A percentile compares a stretch with the other conserved stretches of the same genome.
Conservation (phyloP, 169 alveolate genomes). For the Ophryocystis elektroscirrha region DNA sequence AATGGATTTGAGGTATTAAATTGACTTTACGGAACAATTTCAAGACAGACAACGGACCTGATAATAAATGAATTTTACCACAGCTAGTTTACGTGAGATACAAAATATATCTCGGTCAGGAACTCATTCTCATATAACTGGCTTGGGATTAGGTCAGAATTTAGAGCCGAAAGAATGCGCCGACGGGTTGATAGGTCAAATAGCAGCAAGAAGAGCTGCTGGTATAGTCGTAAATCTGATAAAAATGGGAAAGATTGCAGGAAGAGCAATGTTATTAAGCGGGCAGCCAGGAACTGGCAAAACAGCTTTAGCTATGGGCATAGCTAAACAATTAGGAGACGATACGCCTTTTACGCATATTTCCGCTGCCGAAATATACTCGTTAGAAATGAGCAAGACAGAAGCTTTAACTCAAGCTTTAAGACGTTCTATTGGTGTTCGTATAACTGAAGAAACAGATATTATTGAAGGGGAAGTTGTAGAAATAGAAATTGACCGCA, state of each 20-base stretch:
- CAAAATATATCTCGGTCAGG: too few species aligned
- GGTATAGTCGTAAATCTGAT: conserved; percentile 76
- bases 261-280: conserved; percentile 87
- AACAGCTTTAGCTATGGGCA: conserved; percentile 97
- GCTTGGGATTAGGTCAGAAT: conserved; percentile 85
- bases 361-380: conserved; percentile 91
- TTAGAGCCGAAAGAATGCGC: too few species aligned
- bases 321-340: conserved; percentile 84
- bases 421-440: conserved; percentile 89
- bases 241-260: conserved; percentile 85
- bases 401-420: conserved; percentile 65
- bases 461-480: conserved; percentile 98
- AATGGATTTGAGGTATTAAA: too few species aligned
- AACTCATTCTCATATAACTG: conserved; percentile 92
- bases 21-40: too few species aligned
- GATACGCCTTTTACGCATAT: conserved; percentile 90
- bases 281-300: conserved; percentile 98
- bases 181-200: too few species aligned
- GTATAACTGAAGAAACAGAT: conserved; percentile 92
- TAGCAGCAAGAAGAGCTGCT: conserved; percentile 60
- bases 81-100: too few species aligned
- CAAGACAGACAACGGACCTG: too few species aligned
- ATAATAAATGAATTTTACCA: too few species aligned
- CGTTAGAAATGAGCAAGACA: conserved; percentile 77
- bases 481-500: conserved; percentile 85